Base-by-base conservation (phyloP, 164 flowering plant genomes). In the Macadamia tetraphylla region DNA sequence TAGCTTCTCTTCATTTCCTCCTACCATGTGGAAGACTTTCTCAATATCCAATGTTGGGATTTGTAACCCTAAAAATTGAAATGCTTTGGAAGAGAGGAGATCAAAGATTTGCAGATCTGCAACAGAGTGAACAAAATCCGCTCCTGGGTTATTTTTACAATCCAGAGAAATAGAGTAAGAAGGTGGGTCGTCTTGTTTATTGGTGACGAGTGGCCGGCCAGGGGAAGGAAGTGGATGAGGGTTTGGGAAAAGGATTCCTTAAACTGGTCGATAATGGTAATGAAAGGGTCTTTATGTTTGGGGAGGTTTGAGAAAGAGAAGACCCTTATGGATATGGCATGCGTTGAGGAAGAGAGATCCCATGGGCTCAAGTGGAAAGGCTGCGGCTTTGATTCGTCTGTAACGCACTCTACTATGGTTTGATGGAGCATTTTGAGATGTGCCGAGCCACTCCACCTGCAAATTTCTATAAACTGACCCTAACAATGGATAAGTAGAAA, bases 21-120 rank as follows among this genome's bases (percentile, higher is more conserved):
- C 96, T 55, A 75, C 82, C 98, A 90, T 92, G 85, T 84, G 98
- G 75, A 92, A 85, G 60, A 77, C 70, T 62, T 75, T 87, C 78
- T 85, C 87, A 6, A 89, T 82, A 80, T 89, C 89, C 95, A 91
- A 63, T 89, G 61, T 29, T 73, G 23, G 23, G 23, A 23, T 23
- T 23, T 58, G 29, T 17, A 13, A 52, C 35, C 42, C 6, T 8
- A 35, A 9, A 23, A 23, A 23, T 23, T 18, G 6, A 49, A 58
- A 23, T 18, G 13, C 29, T 35, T 35, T 43, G 1, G 17, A 23
- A 14, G 13, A 8, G 9, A 86, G 73, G 31, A 89, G 62, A 31
- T 85, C 87, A 1, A 69, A 18, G 0, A 85, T 48, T 0, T 78
- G 56, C 46, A 78, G 1, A 55, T 82, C 80, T 0, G 71, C 46